Percentiles rank a stretch among this genome's conserved stretches.
Evolutionary conservation across 768 basidiomycete genomes (phyloP).

Genomic region (Kwoniella pini): DNA sequence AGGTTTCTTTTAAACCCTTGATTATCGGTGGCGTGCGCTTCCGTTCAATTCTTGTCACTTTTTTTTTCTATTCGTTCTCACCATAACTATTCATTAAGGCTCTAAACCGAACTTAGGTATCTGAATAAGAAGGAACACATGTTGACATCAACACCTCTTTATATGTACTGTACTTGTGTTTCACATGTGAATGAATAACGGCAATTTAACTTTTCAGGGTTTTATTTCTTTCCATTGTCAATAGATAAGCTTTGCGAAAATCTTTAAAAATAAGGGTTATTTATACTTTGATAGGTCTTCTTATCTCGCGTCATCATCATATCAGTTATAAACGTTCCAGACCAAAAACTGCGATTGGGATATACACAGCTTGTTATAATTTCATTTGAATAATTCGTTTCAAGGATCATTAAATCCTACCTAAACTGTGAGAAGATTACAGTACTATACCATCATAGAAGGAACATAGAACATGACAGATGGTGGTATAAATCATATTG

Average conservation of each 20-base stretch:
- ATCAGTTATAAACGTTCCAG: background rate
- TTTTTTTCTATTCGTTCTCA: background rate
- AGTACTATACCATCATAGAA: no score
- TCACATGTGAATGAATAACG: conserved; percentile 8
- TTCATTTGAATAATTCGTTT: no score
- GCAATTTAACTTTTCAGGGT: background rate
- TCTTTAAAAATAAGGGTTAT: background rate
- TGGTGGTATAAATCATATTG: no score
- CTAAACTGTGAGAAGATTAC: no score
- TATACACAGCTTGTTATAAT: background rate
- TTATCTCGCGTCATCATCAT: conserved; percentile 5
- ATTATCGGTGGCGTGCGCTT: conserved; percentile 2
- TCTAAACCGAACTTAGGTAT: no score
- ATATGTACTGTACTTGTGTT: background rate
- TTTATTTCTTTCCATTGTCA: background rate
- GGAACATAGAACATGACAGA: no score
- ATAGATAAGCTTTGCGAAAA: background rate
- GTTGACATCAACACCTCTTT: no score
- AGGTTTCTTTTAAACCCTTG: background rate
- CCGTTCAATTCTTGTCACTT: background rate
- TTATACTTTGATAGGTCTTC: no score
- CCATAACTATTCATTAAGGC: no score
- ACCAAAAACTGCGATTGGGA: background rate
- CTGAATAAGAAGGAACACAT: no score
- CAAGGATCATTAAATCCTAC: no score